phyloP scores from a whole-genome alignment of 495 filamentous ascomycete genomes.

The Gamarada debralockiae region DNA sequence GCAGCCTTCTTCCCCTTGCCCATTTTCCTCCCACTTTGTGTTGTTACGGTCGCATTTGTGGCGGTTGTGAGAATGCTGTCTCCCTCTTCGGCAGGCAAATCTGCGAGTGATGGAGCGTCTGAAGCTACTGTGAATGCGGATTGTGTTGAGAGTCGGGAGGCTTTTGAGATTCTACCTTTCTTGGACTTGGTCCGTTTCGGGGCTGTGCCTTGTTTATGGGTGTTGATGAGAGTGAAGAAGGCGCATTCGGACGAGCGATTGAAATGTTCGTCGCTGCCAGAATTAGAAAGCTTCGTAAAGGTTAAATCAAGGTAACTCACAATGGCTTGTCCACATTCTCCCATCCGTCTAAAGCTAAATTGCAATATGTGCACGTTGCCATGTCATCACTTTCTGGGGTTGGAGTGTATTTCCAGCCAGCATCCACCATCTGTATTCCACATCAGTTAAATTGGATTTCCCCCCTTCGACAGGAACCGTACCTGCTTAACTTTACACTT shows the following conservation, averaged over 20 bases:
- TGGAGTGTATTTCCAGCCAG: slow-evolving; percentile 92
- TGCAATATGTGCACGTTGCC: slow-evolving; percentile 85
- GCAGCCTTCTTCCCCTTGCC: slow-evolving; percentile 47
- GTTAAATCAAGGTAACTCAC: slow-evolving; percentile 43
- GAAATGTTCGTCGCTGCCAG: slow-evolving; percentile 76
- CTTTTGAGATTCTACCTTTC: slow-evolving; percentile 62
- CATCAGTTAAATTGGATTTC: slow-evolving; percentile 22
- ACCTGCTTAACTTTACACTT: slow-evolving; percentile 84
- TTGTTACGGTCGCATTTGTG: slow-evolving; percentile 47
- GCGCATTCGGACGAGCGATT: slow-evolving; percentile 72
- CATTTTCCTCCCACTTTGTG: slow-evolving; percentile 44
- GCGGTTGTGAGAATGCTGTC: slow-evolving; percentile 63
- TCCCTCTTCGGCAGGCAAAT: slow-evolving; percentile 54
- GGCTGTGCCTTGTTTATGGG: slow-evolving; percentile 32
- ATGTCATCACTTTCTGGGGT: slow-evolving; percentile 75
- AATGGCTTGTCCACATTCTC: slow-evolving; percentile 84
- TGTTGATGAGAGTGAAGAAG: slow-evolving; percentile 64
- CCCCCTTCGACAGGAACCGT: slow-evolving; percentile 20
- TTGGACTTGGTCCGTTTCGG: slow-evolving; percentile 46
- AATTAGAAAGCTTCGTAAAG: slow-evolving; percentile 14
- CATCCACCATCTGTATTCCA: slow-evolving; percentile 69
- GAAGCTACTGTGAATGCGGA: slow-evolving; percentile 31
- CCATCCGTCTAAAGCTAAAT: slow-evolving; percentile 83
- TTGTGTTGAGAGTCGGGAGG: slow-evolving; percentile 61
- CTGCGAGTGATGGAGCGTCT: slow-evolving; percentile 48